A percentile compares a stretch with the other conserved stretches of the same genome.
Conservation (phyloP, 1,139 yeast species). For the Magnusiomyces suaveolens region DNA sequence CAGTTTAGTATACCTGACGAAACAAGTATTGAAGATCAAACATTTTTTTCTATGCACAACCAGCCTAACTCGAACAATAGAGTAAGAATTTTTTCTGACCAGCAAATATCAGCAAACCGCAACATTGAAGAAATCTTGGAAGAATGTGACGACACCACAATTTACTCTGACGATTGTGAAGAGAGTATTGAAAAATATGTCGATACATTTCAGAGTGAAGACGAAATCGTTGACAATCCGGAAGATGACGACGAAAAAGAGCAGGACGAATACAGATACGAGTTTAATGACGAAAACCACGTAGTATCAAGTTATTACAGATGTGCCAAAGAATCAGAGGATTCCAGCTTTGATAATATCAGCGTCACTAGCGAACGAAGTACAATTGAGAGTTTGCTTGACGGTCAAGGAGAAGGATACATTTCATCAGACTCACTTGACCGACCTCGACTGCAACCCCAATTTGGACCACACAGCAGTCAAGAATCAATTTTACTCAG, state of each 20-base stretch:
- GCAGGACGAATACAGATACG: background rate
- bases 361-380: background rate
- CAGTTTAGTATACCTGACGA: no score
- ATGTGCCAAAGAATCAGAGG: no score
- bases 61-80: no score
- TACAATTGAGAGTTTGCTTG: background rate
- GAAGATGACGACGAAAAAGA: background rate
- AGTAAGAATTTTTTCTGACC: no score
- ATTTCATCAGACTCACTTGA: background rate
- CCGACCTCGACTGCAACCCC: background rate
- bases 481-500: background rate
- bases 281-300: background rate
- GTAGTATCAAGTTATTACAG: no score
- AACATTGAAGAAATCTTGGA: no score
- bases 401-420: background rate
- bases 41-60: no score
- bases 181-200: no score
- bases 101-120: no score
- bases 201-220: background rate
- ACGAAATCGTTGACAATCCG: background rate
- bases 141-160: no score
- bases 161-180: background rate
- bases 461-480: background rate
- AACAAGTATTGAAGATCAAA: no score
- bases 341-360: background rate